Evolutionary conservation across 176 grass and related monocot genomes (phyloP).

Genomic region (Pontederia paniculata): DNA sequence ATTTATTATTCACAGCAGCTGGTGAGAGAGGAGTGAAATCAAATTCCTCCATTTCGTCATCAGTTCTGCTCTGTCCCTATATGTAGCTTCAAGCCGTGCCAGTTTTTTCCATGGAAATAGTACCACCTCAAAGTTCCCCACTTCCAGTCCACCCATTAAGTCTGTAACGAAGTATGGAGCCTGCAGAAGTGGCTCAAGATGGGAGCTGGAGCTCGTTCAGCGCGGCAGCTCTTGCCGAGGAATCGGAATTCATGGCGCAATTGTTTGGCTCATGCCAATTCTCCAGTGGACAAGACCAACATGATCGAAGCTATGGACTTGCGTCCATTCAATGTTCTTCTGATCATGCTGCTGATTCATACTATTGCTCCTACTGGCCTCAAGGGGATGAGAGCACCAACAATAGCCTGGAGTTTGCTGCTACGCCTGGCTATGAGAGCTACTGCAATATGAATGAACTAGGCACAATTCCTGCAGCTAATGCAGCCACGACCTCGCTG

Average conservation of each 20-base stretch:
- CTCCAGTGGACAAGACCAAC: constrained; percentile 23
- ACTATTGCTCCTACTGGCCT: constrained; percentile 44
- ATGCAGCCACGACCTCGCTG: constrained; percentile 27
- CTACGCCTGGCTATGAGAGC: constrained; percentile 23
- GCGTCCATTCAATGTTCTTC: constrained; percentile 46
- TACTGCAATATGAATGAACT: constrained; percentile 37
- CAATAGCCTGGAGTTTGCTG: constrained; percentile 5
- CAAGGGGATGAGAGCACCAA: constrained; percentile 28
- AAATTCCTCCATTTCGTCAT: background rate
- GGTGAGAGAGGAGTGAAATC: background rate
- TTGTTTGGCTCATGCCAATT: constrained; percentile 49
- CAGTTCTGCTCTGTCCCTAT: background rate
- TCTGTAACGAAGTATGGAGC: constrained; percentile 17
- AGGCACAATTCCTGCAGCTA: constrained; percentile 38
- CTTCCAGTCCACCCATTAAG: background rate
- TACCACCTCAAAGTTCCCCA: too few species aligned
- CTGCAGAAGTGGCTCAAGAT: constrained; percentile 26
- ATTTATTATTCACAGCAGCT: background rate
- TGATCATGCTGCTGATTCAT: constrained; percentile 34
- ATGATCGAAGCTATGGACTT: constrained; percentile 24
- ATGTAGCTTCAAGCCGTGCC: background rate
- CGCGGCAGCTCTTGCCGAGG: constrained; percentile 32
- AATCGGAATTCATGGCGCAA: constrained; percentile 62
- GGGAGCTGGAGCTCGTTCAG: constrained; percentile 34
- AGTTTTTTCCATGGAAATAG: background rate